Evolutionary conservation across 495 filamentous ascomycete species (phyloP).

Genomic region (Aspergillus avenaceus): DNA sequence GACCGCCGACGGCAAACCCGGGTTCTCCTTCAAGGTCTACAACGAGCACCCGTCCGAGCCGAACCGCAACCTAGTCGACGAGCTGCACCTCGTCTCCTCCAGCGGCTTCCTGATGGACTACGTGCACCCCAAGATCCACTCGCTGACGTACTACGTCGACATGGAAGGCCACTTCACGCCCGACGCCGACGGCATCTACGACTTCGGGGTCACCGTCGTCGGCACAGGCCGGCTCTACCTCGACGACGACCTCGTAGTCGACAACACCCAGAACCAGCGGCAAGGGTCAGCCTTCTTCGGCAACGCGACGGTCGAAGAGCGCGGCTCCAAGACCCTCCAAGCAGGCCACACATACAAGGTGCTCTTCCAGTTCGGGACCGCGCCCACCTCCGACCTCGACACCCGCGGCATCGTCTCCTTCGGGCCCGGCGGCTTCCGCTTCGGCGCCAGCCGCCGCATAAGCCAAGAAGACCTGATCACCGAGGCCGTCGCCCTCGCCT

Average conservation of each 20-base stretch:
- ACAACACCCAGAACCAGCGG: constrained; percentile 60
- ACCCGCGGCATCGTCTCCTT: constrained; percentile 48
- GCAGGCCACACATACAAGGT: constrained; percentile 59
- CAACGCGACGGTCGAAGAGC: constrained; percentile 57
- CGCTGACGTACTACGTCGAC: constrained; percentile 53
- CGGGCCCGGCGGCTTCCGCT: constrained; percentile 71
- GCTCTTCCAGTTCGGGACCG: constrained; percentile 60
- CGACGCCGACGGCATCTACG: constrained; percentile 62
- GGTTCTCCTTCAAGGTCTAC: constrained; percentile 58
- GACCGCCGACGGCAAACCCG: constrained; percentile 43
- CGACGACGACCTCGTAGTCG: constrained; percentile 65
- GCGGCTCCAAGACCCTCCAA: constrained; percentile 49
- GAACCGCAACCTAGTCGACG: constrained; percentile 49
- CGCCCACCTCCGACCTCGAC: constrained; percentile 57
- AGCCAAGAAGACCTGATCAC: constrained; percentile 61
- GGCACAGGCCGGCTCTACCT: constrained; percentile 69
- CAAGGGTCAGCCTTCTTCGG: constrained; percentile 60
- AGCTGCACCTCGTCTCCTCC: constrained; percentile 50
- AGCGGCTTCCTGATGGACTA: constrained; percentile 62
- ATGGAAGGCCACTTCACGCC: constrained; percentile 58
- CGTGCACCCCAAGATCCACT: constrained; percentile 51
- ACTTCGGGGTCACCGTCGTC: constrained; percentile 71
- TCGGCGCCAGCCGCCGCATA: constrained; percentile 69
- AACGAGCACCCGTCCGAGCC: constrained; percentile 47
- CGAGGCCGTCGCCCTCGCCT: constrained; percentile 59